Evolutionary conservation across 441 rosid species (phyloP).

Genomic region (Erodium texanum): DNA sequence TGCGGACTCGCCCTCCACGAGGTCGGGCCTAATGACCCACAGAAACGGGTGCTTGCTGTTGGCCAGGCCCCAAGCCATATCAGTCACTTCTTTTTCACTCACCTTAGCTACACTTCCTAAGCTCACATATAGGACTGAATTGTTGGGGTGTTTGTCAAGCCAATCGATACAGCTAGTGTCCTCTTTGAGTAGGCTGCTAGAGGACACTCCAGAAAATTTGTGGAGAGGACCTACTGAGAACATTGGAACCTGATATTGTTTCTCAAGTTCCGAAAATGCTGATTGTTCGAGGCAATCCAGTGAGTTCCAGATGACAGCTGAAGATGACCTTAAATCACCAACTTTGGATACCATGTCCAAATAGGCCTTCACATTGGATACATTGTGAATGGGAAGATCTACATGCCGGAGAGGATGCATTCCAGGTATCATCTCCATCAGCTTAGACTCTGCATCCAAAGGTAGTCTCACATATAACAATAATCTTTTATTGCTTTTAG

Average conservation of each 20-base stretch:
- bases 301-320: conserved; percentile 8
- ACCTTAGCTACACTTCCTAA: conserved; percentile 13
- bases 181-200: neutral
- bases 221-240: conserved; percentile 4
- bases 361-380: neutral
- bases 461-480: neutral
- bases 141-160: too few species aligned
- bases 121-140: neutral
- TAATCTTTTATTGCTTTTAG: neutral
- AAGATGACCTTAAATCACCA: neutral
- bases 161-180: too few species aligned
- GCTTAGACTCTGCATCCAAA: neutral
- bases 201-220: neutral
- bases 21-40: conserved; percentile 15
- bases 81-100: conserved; percentile 4
- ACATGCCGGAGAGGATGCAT: neutral
- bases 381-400: neutral
- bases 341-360: neutral
- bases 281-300: conserved; percentile 11
- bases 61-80: conserved; percentile 21
- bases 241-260: neutral
- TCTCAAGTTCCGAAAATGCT: conserved; percentile 4
- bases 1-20: too few species aligned
- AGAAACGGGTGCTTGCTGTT: conserved; percentile 15
- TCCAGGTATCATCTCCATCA: neutral